phyloP scores from a whole-genome alignment of 176 grass and related monocot species.

The Musa schizocarpa region DNA sequence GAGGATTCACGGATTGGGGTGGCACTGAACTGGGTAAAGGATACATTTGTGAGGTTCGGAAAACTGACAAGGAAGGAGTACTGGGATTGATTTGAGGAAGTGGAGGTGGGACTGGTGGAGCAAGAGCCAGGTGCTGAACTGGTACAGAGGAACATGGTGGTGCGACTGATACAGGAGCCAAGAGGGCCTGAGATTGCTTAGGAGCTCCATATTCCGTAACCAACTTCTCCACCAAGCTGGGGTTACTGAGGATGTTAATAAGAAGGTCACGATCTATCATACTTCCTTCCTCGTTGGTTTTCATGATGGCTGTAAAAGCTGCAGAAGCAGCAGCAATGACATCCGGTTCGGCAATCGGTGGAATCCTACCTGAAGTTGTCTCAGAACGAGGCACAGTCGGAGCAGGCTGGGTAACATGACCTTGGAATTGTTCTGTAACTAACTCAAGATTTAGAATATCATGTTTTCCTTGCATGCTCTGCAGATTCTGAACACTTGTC shows the following conservation, averaged over 20 bases:
- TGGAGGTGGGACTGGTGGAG: not conserved
- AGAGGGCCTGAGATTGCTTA: slow-evolving; percentile 28
- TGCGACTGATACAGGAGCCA: not conserved
- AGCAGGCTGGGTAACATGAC: slow-evolving; percentile 4
- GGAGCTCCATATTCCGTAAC: slow-evolving; percentile 43
- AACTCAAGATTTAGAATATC: slow-evolving; percentile 17
- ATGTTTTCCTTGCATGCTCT: slow-evolving; percentile 3
- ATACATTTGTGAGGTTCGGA: slow-evolving; percentile 7
- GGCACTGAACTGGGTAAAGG: slow-evolving; percentile 14
- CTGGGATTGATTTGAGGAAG: slow-evolving; percentile 1
- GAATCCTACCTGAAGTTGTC: slow-evolving; percentile 1
- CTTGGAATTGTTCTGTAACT: slow-evolving; percentile 10
- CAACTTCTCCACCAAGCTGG: slow-evolving; percentile 64
- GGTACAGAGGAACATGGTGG: not conserved
- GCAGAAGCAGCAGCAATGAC: slow-evolving; percentile 65
- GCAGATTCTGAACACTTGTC: slow-evolving; percentile 22
- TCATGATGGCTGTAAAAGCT: slow-evolving; percentile 77
- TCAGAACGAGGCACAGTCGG: slow-evolving; percentile 9
- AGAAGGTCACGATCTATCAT: slow-evolving; percentile 74
- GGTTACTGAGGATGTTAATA: slow-evolving; percentile 82
- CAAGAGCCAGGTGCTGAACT: slow-evolving; percentile 1
- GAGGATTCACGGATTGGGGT: not conserved
- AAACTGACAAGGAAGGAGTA: not conserved
- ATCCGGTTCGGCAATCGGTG: slow-evolving; percentile 36
- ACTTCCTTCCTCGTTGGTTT: slow-evolving; percentile 62